Conservation (phyloP, 2,329 filamentous ascomycete species). For the Ceratocystiopsis minuta region DNA sequence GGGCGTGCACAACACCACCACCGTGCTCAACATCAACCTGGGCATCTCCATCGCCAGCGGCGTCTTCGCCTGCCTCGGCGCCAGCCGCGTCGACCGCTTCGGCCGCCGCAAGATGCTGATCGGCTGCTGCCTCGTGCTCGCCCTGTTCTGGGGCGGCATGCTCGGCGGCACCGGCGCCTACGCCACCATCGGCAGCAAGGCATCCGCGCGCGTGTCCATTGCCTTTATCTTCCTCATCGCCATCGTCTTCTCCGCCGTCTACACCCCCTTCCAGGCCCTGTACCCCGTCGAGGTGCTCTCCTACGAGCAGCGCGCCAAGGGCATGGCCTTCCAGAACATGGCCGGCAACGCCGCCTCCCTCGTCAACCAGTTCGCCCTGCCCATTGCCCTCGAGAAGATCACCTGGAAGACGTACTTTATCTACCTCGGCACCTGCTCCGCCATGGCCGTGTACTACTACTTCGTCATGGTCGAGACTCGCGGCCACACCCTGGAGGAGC, state of each 20-base stretch:
- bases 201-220: slow-evolving; percentile 2
- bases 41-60: slow-evolving; percentile 36
- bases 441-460: slow-evolving; percentile 2
- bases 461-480: slow-evolving; percentile 28
- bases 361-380: slow-evolving; percentile 4
- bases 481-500: slow-evolving; percentile 3
- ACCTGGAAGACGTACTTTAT: slow-evolving; percentile 4
- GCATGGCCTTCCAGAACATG: slow-evolving; percentile 6
- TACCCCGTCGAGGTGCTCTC: slow-evolving; percentile 6
- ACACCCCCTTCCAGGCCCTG: slow-evolving; percentile 3
- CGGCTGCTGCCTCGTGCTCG: slow-evolving; percentile 1
- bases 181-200: background rate
- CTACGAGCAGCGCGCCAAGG: slow-evolving; percentile 5
- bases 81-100: slow-evolving; percentile 34
- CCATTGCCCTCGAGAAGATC: slow-evolving; percentile 13
- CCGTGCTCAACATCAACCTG: slow-evolving; percentile 29
- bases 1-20: slow-evolving; percentile 29
- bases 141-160: slow-evolving; percentile 5
- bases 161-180: slow-evolving; percentile 4
- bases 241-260: slow-evolving; percentile 3
- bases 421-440: slow-evolving; percentile 1
- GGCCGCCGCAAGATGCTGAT: slow-evolving; percentile 34
- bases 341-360: slow-evolving; percentile 1
- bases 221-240: slow-evolving; percentile 5
- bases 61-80: slow-evolving; percentile 31